Evolutionary conservation across 2,329 filamentous ascomycete genomes (phyloP).

Genomic region (Botrytis paeoniae): DNA sequence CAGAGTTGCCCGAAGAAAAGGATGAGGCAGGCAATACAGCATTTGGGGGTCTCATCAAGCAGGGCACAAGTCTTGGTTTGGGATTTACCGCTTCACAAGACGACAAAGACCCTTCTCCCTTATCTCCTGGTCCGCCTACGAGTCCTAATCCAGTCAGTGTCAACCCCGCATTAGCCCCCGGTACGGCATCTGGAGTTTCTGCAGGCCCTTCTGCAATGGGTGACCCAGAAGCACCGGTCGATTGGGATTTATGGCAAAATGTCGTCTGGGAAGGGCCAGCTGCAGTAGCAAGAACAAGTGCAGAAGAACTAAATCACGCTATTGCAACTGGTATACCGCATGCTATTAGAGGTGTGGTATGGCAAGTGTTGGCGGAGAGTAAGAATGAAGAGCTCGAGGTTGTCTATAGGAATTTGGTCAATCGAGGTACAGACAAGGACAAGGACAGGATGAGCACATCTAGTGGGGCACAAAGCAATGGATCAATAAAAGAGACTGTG

Average conservation of each 20-base stretch:
- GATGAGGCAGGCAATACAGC: constrained; percentile 39
- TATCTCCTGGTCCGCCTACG: constrained; percentile 38
- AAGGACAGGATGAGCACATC: constrained; percentile 53
- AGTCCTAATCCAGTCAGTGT: constrained; percentile 59
- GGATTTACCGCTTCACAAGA: constrained; percentile 38
- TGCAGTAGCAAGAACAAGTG: constrained; percentile 80
- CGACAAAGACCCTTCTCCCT: constrained; percentile 42
- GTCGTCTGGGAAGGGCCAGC: constrained; percentile 93
- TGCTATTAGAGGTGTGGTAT: constrained; percentile 95
- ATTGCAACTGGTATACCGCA: constrained; percentile 93
- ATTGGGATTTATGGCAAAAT: constrained; percentile 97
- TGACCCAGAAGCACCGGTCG: constrained; percentile 69
- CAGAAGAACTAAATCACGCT: constrained; percentile 84
- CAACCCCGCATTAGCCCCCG: constrained; percentile 72
- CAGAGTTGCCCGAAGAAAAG: constrained; percentile 50
- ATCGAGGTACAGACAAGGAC: constrained; percentile 78
- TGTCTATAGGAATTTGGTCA: constrained; percentile 79
- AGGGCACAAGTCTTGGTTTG: constrained; percentile 43
- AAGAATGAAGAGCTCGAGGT: constrained; percentile 87
- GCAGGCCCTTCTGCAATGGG: constrained; percentile 68
- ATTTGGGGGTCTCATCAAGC: constrained; percentile 42
- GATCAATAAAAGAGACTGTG: constrained; percentile 58
- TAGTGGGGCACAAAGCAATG: constrained; percentile 42
- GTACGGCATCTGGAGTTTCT: constrained; percentile 78
- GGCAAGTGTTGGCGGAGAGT: constrained; percentile 95